Conservation (phyloP, 2,329 filamentous ascomycete species). For the Ceratocystis colombiana region DNA sequence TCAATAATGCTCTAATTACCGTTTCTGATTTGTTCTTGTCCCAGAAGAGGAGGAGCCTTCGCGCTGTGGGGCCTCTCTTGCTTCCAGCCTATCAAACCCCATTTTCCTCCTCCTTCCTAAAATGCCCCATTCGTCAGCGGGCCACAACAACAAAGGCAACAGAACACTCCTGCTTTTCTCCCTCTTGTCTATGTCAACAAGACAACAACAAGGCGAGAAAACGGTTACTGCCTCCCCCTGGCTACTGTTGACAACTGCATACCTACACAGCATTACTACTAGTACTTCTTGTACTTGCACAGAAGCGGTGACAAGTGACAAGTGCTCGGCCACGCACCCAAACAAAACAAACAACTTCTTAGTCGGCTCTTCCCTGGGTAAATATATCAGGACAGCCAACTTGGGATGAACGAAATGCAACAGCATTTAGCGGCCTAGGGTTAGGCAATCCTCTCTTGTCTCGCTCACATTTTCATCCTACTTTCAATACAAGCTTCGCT, state of each 20-base stretch:
- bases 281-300: not conserved
- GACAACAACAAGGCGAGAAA: not conserved
- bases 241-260: not conserved
- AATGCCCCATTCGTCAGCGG: no score
- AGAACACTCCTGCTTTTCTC: no score
- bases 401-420: not conserved
- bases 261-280: not conserved
- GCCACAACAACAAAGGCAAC: no score
- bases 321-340: not conserved
- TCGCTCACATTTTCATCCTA: not conserved
- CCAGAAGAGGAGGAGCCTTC: not conserved
- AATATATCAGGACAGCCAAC: conserved; percentile 4
- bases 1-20: not conserved
- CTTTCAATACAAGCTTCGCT: not conserved
- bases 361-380: conserved; percentile 4
- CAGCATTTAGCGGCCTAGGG: not conserved
- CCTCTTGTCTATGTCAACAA: not conserved
- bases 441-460: not conserved
- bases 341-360: not conserved
- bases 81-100: not conserved
- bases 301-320: not conserved
- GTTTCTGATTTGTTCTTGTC: not conserved
- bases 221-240: not conserved
- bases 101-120: not conserved
- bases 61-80: not conserved